A percentile compares a stretch with the other conserved stretches of the same genome.
These are phyloP conservation scores for Trametes hirsuta DNA, from an alignment of 1,284 basidiomycete species.

Conservation along the genomic window DNA sequence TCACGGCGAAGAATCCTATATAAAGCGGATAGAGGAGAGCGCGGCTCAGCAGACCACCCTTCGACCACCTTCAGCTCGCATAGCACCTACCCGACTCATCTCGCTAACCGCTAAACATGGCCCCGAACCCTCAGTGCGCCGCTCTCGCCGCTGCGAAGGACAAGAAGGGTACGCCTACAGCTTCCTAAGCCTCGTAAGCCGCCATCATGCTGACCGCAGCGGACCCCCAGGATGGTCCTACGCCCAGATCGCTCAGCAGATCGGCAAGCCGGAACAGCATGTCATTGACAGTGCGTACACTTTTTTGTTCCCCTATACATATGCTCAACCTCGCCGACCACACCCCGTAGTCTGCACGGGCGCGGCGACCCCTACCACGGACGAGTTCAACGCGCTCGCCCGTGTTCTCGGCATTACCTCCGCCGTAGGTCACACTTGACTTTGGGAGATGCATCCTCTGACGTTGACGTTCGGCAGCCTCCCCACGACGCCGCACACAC, in stretches of 20 bases:
- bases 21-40: background rate
- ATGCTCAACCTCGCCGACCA: background rate
- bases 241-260: conserved; percentile 47
- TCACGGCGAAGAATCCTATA: background rate
- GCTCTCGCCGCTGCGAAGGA: conserved; percentile 58
- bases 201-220: background rate
- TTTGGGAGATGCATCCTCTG: background rate
- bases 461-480: conserved; percentile 12
- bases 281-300: conserved; percentile 51
- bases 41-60: background rate
- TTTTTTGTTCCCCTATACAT: background rate
- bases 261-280: conserved; percentile 46
- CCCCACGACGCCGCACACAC: conserved; percentile 28
- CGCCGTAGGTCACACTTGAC: conserved; percentile 35
- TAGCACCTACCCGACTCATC: conserved; percentile 4
- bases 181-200: background rate
- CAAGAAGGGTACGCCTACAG: conserved; percentile 45
- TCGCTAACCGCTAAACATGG: conserved; percentile 30
- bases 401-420: conserved; percentile 46
- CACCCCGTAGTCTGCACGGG: conserved; percentile 55
- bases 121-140: conserved; percentile 54
- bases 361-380: conserved; percentile 43
- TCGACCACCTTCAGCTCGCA: background rate
- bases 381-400: conserved; percentile 58
- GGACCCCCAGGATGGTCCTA: conserved; percentile 48